Evolutionary conservation across 352 stramenopile genomes (phyloP), one percentile per base, ranked within the genome.

Genomic region (Globisporangium barbulae): DNA sequence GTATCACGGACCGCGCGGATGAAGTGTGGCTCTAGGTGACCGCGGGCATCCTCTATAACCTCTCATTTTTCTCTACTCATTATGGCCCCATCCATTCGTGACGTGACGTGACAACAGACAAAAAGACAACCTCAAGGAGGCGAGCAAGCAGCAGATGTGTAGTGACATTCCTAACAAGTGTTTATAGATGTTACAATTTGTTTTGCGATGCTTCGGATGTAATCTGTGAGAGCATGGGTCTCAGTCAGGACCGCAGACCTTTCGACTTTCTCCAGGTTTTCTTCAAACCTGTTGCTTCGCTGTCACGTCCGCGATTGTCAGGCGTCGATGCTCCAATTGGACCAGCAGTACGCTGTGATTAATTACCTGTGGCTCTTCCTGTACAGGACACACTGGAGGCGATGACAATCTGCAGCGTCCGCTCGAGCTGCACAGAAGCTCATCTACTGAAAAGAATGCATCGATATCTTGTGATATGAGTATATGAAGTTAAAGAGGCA

Each of bases 1-100:
- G 64, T 64, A 79, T 77, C 68, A 80, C 75, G 50, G 72, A 73
- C 52, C 72, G 72, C 59, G 48, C 49, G 30, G 64, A 69, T 45
- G 64, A 69, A 65, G 67, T 73, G 17, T 73, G 67, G 67, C 67
- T 73, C 15, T 73, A 39, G 15, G 49, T 39, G 59, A 68, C 37
- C 25, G 15, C 35, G 35, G 35, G 31, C 31, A 7, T 55, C 49
- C 19, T 62, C 28, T 35, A 10, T 22, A 22, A 45, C 25, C 10
- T 54, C n/a, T 33, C 37, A n/a, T 45, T 44, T 59, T 8, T 59
- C 31, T 33, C 41, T 61, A 37, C 13, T 57, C 49, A 31, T 22
- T 5, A 12, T 21, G 15, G 1, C n/a, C 10, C 5, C 28, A 21
- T 25, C 50, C 2, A 15, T 35, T 25, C 21, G n/a, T n/a, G n/a